Evolutionary conservation across 2,329 filamentous ascomycete genomes (phyloP), one percentile per base, ranked within the genome.

Genomic region (Calycina marina): DNA sequence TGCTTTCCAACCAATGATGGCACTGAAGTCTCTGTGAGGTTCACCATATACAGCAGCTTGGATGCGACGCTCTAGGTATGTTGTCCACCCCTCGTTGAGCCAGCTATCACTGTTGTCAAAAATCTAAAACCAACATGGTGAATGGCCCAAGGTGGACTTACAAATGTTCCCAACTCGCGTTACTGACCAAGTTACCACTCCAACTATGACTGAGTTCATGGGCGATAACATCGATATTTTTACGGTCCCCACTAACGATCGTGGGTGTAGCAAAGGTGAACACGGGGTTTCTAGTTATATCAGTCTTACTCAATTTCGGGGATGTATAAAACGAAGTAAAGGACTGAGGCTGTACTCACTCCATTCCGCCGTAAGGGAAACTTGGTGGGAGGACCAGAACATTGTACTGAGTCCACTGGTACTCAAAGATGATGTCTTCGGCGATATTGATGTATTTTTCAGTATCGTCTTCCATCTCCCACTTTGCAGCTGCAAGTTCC

Each of bases 241-340:
- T 79, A 26, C 79, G 70, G 48, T 88, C 81, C 29, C 88, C 88
- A 36, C 80, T 90, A 50, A 98, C 85, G 45, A 96, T 79, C 20
- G 85, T 93, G 2, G 88, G 88, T 2, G 90, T 96, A 1, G 86
- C 88, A 54, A 93, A 96, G 0, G 90, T 96, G 59, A 81, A 93
- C 32, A 93, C 75, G 0, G 86, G 86, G 52, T 94, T 93, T 56
- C 93, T 85, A 79, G 85, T 85, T 18, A 16, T 18, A 5, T 14
- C 25, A 26, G 8, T n/a, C n/a, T 24, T 24, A 24, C 8, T 24
- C n/a, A 24, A n/a, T 24, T 24, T 24, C n/a, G n/a, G 20, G 8
- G n/a, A 8, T 24, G n/a, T 24, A 28, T 8, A 28, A 14, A 6
- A 28, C 9, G 13, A 28, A 14, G 25, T 9, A 13, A 9, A 14